phyloP scores from a whole-genome alignment of 805 yeast genomes.

The Nakazawaea pomicola region DNA sequence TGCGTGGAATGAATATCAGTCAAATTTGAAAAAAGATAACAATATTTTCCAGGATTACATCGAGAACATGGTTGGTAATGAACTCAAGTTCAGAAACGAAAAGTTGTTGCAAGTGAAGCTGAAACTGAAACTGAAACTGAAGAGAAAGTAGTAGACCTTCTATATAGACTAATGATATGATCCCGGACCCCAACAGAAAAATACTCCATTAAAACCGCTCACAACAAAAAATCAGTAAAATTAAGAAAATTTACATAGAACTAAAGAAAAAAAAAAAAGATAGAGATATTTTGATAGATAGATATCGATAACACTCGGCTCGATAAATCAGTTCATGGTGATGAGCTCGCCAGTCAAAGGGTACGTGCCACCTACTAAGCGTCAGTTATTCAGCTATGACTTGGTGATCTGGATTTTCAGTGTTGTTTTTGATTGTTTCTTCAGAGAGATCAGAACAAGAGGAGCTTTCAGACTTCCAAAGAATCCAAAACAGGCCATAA shows the following conservation, averaged over 20 bases:
- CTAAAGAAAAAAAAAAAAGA: constrained; percentile 10
- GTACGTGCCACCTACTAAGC: neutral
- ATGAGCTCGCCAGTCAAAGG: too few relatives aligned
- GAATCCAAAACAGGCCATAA: constrained; percentile 49
- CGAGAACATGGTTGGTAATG: constrained; percentile 85
- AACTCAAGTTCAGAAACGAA: constrained; percentile 65
- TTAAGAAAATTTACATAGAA: neutral
- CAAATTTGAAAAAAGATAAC: constrained; percentile 56
- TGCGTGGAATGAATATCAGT: constrained; percentile 48
- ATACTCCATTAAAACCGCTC: neutral
- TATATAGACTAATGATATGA: neutral
- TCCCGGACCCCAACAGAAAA: neutral
- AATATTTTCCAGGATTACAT: constrained; percentile 81
- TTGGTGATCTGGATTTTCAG: constrained; percentile 43
- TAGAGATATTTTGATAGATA: constrained; percentile 10
- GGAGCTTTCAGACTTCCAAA: constrained; percentile 63
- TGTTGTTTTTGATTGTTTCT: constrained; percentile 51
- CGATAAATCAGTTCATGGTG: too few relatives aligned
- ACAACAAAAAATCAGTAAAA: neutral
- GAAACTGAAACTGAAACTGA: constrained; percentile 16
- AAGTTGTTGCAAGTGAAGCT: neutral
- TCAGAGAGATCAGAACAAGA: constrained; percentile 68
- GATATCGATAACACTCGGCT: neutral
- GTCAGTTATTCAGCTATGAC: constrained; percentile 37
- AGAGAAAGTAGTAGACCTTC: neutral